Percentiles rank a stretch among this genome's conserved stretches.
phyloP scores from a whole-genome alignment of 116 monocot species.

The Posidonia oceanica region DNA sequence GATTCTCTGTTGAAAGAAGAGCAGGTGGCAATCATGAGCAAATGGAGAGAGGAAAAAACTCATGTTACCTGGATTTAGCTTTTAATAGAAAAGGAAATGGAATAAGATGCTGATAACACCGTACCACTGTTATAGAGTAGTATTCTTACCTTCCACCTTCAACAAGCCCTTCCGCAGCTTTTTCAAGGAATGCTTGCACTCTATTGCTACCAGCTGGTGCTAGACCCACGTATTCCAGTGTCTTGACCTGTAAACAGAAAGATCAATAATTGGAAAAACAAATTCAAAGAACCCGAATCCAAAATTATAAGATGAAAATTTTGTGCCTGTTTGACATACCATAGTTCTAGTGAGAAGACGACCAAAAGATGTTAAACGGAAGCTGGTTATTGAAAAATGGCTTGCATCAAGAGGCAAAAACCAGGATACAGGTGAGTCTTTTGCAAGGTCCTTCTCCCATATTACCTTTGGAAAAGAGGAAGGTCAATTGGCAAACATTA shows the following conservation, averaged over 20 bases:
- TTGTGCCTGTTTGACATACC: constrained; percentile 22
- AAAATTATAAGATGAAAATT: background rate
- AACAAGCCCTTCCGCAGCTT: constrained; percentile 88
- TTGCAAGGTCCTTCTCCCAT: constrained; percentile 84
- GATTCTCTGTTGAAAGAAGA: too few species aligned
- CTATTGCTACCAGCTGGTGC: constrained; percentile 86
- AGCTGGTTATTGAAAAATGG: constrained; percentile 74
- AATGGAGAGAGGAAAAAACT: too few species aligned
- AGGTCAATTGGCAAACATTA: background rate
- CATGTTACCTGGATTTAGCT: too few species aligned
- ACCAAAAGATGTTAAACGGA: constrained; percentile 79
- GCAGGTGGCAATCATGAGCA: too few species aligned
- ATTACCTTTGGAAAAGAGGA: constrained; percentile 38
- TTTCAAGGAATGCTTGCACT: constrained; percentile 90
- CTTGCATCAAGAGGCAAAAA: constrained; percentile 79
- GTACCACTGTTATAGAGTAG: background rate
- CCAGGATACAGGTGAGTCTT: constrained; percentile 81
- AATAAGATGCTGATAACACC: background rate
- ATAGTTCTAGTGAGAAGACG: constrained; percentile 64
- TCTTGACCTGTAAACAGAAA: constrained; percentile 48
- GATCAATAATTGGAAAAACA: background rate
- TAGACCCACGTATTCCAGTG: constrained; percentile 59
- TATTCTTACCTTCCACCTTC: constrained; percentile 78
- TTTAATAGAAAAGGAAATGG: background rate
- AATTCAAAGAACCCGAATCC: background rate